Base-by-base conservation (phyloP, 305 asterid genomes). In the Solanum hybrid region DNA sequence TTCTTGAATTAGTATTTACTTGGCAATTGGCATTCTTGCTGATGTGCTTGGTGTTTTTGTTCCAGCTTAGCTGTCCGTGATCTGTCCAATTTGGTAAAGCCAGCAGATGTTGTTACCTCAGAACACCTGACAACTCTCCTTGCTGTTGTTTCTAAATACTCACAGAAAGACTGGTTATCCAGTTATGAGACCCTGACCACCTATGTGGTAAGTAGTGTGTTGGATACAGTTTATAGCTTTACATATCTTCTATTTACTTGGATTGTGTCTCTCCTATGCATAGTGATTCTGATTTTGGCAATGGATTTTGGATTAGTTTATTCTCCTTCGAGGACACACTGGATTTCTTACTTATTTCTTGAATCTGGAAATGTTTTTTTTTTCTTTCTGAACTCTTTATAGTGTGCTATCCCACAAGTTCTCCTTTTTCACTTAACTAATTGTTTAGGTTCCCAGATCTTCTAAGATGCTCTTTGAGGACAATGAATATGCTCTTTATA, bases 21-120 rank as follows among this genome's bases (percentile, higher is more conserved):
- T 85, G 76, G 11, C 71, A 5, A 69, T 11, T 67, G 33, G 18
- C 18, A 85, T 85, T 1, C 88, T 57, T 22, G 42, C 76, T 85
- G 88, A 85, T 57, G 76, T 57, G 42, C 40, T 22, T 85, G 76
- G 76, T 84, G 88, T 46, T 74, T 73, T 22, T 79, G 33, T 86
- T 93, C 90, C 97, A 97, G 99, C 93, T 95, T 97, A 92, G 99
- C 99, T 88, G 99, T 95, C 80, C 98, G 98, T 89, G 99, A 97
- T 94, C 96, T 97, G 89, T 97, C 99, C 91, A 95, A 92, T 94
- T 90, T 97, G 96, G 99, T 97, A 92, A 97, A 96, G 92, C 98
- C 98, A 71, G 90, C 94, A 85, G 98, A 97, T 89, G 89, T 97
- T n/a, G 89, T 97, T 90, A 90, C 94, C 89, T 92, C 99, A 35